A percentile compares a stretch with the other conserved stretches of the same genome.
These are phyloP conservation scores for Anisodus acutangulus DNA, from an alignment of 257 asterid genomes.

Conservation along the genomic window DNA sequence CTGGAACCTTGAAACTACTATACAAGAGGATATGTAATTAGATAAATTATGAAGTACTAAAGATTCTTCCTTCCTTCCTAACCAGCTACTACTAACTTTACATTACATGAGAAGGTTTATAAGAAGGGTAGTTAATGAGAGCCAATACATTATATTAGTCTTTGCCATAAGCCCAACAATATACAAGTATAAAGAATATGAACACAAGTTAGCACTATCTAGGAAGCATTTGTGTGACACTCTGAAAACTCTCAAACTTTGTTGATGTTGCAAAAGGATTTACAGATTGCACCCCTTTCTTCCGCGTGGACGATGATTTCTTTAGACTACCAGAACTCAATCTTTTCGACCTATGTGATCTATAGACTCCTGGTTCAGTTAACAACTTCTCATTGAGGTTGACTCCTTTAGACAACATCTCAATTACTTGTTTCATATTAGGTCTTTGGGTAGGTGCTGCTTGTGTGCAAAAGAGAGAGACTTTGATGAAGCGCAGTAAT, in stretches of 20 bases:
- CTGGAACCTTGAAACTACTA: neutral
- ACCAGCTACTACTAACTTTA: neutral
- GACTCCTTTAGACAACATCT: slow-evolving; percentile 68
- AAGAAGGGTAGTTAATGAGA: neutral
- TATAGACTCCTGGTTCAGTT: slow-evolving; percentile 66
- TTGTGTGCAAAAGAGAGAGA: slow-evolving; percentile 81
- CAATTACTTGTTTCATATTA: slow-evolving; percentile 77
- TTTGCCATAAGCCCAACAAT: neutral
- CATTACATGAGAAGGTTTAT: neutral
- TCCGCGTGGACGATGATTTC: slow-evolving; percentile 40
- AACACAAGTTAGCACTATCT: slow-evolving; percentile 45
- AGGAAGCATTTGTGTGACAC: slow-evolving; percentile 59
- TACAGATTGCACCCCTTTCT: slow-evolving; percentile 45
- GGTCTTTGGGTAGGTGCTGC: slow-evolving; percentile 74
- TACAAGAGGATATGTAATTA: neutral
- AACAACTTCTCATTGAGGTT: slow-evolving; percentile 58
- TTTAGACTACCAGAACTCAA: slow-evolving; percentile 40
- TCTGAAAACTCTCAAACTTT: slow-evolving; percentile 41
- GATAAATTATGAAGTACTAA: neutral
- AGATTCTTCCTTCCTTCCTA: neutral
- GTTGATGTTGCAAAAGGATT: slow-evolving; percentile 34
- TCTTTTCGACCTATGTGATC: slow-evolving; percentile 37
- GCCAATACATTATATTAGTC: neutral
- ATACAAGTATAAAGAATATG: neutral
- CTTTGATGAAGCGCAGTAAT: slow-evolving; percentile 57